Conservation (phyloP, 208 protist species). For the Phytomonas sp. region DNA sequence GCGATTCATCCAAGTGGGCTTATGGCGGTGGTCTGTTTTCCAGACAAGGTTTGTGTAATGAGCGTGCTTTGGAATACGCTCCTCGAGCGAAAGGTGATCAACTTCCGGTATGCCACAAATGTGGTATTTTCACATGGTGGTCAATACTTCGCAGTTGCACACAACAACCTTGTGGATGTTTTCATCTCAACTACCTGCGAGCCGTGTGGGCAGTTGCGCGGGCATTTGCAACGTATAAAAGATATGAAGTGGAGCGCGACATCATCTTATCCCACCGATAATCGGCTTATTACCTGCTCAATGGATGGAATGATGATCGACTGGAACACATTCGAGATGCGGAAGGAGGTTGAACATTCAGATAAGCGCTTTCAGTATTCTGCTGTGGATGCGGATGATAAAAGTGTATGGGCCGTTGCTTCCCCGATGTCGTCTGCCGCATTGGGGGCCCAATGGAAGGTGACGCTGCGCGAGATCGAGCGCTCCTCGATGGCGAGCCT, state of each 20-base stretch:
- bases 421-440: constrained; percentile 56
- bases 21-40: constrained; percentile 91
- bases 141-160: constrained; percentile 90
- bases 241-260: constrained; percentile 78
- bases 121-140: constrained; percentile 91
- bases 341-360: constrained; percentile 82
- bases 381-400: constrained; percentile 73
- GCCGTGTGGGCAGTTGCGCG: constrained; percentile 85
- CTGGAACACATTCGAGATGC: constrained; percentile 83
- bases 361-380: constrained; percentile 91
- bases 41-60: constrained; percentile 92
- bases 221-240: constrained; percentile 88
- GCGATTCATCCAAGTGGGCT: constrained; percentile 92
- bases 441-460: constrained; percentile 69
- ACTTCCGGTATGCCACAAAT: constrained; percentile 82
- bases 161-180: constrained; percentile 91
- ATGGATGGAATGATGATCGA: constrained; percentile 93
- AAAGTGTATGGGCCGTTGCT: constrained; percentile 86
- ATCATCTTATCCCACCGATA: constrained; percentile 87
- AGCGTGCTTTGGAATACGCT: constrained; percentile 92
- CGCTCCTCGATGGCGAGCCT: constrained; percentile 11
- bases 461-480: constrained; percentile 86
- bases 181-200: constrained; percentile 92
- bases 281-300: constrained; percentile 83
- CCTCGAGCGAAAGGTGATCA: constrained; percentile 75